phyloP scores from a whole-genome alignment of 768 basidiomycete genomes.

The Lyophyllum semitale region DNA sequence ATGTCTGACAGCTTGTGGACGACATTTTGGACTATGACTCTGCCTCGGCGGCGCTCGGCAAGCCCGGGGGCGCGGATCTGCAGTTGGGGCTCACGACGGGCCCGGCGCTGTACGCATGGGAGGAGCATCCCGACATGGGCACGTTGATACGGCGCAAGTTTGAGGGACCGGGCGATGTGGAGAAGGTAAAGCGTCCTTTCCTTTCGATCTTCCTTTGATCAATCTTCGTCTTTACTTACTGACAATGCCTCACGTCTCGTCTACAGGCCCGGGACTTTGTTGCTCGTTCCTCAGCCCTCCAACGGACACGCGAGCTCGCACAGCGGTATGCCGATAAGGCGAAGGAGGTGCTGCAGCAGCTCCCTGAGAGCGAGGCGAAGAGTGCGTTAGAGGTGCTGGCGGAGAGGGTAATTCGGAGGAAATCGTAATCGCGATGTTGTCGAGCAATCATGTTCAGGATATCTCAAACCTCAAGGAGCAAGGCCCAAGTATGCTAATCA shows the following conservation, averaged over 20 bases:
- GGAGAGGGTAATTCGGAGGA: constrained; percentile 67
- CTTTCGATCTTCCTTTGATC: background rate
- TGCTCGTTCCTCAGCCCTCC: constrained; percentile 74
- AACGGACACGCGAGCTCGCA: constrained; percentile 81
- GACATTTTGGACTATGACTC: constrained; percentile 94
- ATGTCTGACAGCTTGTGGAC: constrained; percentile 75
- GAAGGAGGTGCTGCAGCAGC: constrained; percentile 60
- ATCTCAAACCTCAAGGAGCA: too few relatives aligned
- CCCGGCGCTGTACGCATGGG: constrained; percentile 93
- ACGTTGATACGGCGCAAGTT: constrained; percentile 86
- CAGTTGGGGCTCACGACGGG: constrained; percentile 88
- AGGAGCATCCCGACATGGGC: constrained; percentile 88
- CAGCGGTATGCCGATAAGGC: constrained; percentile 79
- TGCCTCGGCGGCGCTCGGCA: constrained; percentile 75
- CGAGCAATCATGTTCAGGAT: too few relatives aligned
- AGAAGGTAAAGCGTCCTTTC: constrained; percentile 54
- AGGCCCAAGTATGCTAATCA: too few relatives aligned
- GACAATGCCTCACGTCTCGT: background rate
- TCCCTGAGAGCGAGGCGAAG: constrained; percentile 88
- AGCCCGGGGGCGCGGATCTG: constrained; percentile 87
- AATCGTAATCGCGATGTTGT: constrained; percentile 35
- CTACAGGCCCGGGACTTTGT: constrained; percentile 75
- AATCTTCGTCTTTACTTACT: constrained; percentile 1
- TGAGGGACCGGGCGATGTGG: constrained; percentile 81
- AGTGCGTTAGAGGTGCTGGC: constrained; percentile 73